phyloP scores from a whole-genome alignment of 805 yeast species.

The Lipomyces chichibuensis region DNA sequence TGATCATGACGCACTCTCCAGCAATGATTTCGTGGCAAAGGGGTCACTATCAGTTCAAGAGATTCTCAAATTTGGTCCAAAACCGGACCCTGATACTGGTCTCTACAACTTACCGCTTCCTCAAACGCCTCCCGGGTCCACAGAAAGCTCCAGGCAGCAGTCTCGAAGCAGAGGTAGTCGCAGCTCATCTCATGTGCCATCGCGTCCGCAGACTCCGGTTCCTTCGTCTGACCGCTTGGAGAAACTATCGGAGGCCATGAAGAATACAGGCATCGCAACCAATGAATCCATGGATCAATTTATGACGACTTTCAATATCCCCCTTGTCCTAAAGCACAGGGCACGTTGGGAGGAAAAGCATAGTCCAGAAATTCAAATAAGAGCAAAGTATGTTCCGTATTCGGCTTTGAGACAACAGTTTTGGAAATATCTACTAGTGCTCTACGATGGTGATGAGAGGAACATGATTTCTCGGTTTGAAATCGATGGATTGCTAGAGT shows the following conservation, averaged over 20 bases:
- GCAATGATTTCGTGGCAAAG: conserved; percentile 79
- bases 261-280: background rate
- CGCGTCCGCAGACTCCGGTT: background rate
- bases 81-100: conserved; percentile 45
- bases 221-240: background rate
- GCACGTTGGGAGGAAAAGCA: conserved; percentile 45
- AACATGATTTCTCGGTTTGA: conserved; percentile 60
- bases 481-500: conserved; percentile 63
- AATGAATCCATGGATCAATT: background rate
- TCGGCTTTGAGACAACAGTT: conserved; percentile 63
- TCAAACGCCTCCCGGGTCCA: background rate
- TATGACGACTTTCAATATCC: conserved; percentile 42
- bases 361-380: conserved; percentile 59
- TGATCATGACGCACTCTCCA: conserved; percentile 83
- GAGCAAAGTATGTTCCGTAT: conserved; percentile 71
- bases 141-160: background rate
- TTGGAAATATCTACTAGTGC: conserved; percentile 64
- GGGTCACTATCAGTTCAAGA: conserved; percentile 60
- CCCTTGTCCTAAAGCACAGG: conserved; percentile 43
- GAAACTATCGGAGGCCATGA: background rate
- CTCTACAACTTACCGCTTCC: conserved; percentile 39
- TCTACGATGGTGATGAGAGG: conserved; percentile 51
- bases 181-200: background rate
- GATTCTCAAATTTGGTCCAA: conserved; percentile 45
- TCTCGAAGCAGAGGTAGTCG: background rate